Percentiles rank a stretch among this genome's conserved stretches.
Evolutionary conservation across 208 protist genomes (phyloP).

Genomic region (Endotrypanum monterogeii): DNA sequence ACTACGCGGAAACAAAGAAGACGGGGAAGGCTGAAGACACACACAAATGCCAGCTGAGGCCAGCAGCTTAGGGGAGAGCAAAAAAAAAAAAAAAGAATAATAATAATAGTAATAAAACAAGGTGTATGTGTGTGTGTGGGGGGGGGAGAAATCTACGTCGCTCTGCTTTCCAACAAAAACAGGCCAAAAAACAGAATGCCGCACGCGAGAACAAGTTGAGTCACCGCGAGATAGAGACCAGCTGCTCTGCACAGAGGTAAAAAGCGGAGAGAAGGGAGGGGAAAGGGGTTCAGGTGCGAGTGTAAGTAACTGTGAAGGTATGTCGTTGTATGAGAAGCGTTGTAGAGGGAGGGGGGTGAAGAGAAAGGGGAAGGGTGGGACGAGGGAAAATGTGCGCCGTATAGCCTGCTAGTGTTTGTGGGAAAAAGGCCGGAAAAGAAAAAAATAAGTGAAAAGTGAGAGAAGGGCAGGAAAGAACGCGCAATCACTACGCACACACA

Average conservation of each 20-base stretch:
- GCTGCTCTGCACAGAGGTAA: neutral
- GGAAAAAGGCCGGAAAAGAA: conserved; percentile 4
- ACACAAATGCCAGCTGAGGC: neutral
- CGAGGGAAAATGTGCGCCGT: conserved; percentile 1
- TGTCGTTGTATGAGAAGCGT: neutral
- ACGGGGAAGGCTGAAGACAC: neutral
- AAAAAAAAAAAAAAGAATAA: neutral
- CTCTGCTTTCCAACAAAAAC: conserved; percentile 11
- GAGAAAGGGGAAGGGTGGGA: neutral
- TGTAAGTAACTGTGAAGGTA: conserved; percentile 8
- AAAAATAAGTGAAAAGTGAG: conserved; percentile 1
- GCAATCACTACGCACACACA: neutral
- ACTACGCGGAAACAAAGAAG: no score
- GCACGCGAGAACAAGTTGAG: neutral
- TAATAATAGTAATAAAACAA: neutral
- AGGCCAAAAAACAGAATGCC: neutral
- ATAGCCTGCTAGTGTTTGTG: conserved; percentile 2
- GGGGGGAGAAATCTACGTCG: neutral
- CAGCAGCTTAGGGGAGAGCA: neutral
- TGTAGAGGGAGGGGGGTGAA: neutral
- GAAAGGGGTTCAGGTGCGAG: neutral
- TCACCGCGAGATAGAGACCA: neutral
- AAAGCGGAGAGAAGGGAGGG: neutral
- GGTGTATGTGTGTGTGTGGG: neutral
- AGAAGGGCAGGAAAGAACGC: neutral